Evolutionary conservation across 2,329 filamentous ascomycete species (phyloP), one percentile per base, ranked within the genome.

Genomic region (Didymella exigua): DNA sequence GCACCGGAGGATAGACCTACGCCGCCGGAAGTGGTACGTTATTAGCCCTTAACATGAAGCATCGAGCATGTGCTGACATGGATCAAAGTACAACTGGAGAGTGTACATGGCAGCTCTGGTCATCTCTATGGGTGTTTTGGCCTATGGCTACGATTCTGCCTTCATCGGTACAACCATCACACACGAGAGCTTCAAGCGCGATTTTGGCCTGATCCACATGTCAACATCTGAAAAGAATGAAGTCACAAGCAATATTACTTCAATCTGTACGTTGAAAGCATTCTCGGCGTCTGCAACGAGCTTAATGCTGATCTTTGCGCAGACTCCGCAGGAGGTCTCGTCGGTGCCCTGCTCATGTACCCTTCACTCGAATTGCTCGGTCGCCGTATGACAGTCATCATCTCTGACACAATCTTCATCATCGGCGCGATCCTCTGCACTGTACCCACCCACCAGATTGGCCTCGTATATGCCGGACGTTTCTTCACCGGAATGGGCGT

Each of bases 131-230:
- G 82, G 82, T 50, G 80, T 82, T 54, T 83, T 82, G 65, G 85
- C 84, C 78, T 84, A 84, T 59, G 81, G 82, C 13, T 84, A 84
- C 58, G 89, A 92, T 71, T 88, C 84, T 49, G 87, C 90, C 60
- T 93, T 93, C 75, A 92, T 93, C 63, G 89, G 70, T 7, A 90
- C 87, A 0, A 93, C 90, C 1, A 78, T 93, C 33, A 84, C 88
- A 2, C 79, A 93, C 24, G 79, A 83, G 0, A 89, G 89, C 0
- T 93, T 93, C 75, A 80, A 79, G 36, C 66, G 78, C 1, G 90
- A 93, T 69, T 93, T 93, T 72, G 65, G 78, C 14, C 87, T 92
- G 64, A 77, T 72, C 2, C 66, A 75, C 4, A 83, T 87, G 75
- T 41, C 47, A 26, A 55, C 34, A 13, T 34, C 27, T 26, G 53